Evolutionary conservation across 1,139 yeast genomes (phyloP).

Genomic region (Taphrina flavorubra): DNA sequence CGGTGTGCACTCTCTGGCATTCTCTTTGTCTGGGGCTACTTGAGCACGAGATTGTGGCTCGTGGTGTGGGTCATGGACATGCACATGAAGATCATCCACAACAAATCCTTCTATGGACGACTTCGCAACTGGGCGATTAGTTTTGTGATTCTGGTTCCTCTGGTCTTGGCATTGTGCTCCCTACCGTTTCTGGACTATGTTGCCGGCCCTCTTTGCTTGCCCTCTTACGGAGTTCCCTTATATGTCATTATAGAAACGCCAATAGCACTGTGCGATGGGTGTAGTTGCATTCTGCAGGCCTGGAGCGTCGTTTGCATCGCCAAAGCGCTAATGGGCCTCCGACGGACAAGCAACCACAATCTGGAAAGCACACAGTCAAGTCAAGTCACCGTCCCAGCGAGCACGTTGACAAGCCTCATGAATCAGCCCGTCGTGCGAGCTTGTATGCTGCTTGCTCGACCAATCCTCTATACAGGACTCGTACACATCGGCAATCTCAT

Average conservation of each 20-base stretch:
- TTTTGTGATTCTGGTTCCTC: neutral
- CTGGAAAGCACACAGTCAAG: neutral
- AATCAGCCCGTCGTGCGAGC: constrained; percentile 7
- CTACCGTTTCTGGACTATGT: constrained; percentile 6
- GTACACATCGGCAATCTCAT: neutral
- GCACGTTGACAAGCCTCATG: neutral
- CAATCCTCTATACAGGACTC: constrained; percentile 9
- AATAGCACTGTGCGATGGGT: neutral
- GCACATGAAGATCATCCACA: constrained; percentile 1
- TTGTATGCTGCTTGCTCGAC: constrained; percentile 4
- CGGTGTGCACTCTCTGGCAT: constrained; percentile 33
- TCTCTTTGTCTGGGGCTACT: constrained; percentile 20
- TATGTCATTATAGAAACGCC: neutral
- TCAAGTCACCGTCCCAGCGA: neutral
- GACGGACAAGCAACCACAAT: neutral
- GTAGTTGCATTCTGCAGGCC: neutral
- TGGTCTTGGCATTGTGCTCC: constrained; percentile 6
- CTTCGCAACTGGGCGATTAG: neutral
- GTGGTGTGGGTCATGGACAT: constrained; percentile 27
- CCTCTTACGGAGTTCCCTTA: constrained; percentile 3
- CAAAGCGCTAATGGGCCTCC: neutral
- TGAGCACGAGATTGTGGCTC: constrained; percentile 20
- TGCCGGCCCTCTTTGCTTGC: constrained; percentile 9
- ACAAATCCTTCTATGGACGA: neutral
- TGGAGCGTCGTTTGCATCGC: constrained; percentile 12